Conservation (phyloP, 176 grass and related monocot genomes). For the Paspalum notatum region DNA sequence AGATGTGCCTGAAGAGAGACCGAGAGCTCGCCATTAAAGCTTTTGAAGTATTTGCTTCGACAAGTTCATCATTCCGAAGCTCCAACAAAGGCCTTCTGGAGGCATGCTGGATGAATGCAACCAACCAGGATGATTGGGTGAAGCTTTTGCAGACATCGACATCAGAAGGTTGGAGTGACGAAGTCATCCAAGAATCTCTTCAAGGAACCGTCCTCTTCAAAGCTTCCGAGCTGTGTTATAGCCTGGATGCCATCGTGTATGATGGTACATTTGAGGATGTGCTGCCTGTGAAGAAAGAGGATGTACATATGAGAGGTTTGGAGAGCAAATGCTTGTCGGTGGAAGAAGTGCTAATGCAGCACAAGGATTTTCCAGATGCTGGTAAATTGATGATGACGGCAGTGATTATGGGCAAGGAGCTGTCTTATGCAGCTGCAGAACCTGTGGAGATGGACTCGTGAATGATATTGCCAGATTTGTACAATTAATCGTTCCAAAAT, state of each 20-base stretch:
- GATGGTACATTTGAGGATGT: conserved; percentile 79
- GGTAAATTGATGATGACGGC: conserved; percentile 92
- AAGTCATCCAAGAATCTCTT: conserved; percentile 60
- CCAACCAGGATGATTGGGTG: conserved; percentile 84
- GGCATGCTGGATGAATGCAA: conserved; percentile 82
- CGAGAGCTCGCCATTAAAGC: conserved; percentile 81
- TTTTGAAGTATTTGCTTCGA: conserved; percentile 91
- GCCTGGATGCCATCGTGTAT: conserved; percentile 52
- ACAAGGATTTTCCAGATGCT: conserved; percentile 87
- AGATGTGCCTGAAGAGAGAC: conserved; percentile 70
- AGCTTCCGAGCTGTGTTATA: conserved; percentile 72
- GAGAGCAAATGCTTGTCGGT: conserved; percentile 63
- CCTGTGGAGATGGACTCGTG: conserved; percentile 56
- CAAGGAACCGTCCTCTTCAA: conserved; percentile 67
- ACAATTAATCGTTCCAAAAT: neutral
- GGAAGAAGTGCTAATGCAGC: conserved; percentile 77
- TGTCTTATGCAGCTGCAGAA: conserved; percentile 38
- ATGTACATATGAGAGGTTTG: conserved; percentile 49
- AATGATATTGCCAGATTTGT: conserved; percentile 1
- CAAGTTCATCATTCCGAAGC: conserved; percentile 71
- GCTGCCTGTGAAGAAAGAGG: conserved; percentile 69
- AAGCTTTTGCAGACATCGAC: conserved; percentile 61
- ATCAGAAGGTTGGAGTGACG: conserved; percentile 80
- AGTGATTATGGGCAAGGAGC: conserved; percentile 67
- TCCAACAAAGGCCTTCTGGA: conserved; percentile 82